Evolutionary conservation across 257 asterid species (phyloP).

Genomic region (Ocimum tenuiflorum): DNA sequence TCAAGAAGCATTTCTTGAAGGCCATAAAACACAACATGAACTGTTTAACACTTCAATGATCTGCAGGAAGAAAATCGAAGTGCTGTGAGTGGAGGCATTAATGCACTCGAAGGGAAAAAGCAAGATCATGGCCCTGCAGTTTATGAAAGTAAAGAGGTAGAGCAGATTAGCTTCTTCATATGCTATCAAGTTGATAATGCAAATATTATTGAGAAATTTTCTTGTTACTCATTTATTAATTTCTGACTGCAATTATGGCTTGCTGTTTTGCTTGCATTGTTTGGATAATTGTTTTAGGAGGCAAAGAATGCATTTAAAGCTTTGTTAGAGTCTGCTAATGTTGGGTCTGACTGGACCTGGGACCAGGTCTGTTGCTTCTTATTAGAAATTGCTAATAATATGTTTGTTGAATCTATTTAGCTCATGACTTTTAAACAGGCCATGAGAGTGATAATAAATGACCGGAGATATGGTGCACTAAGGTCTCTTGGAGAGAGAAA

Average conservation of each 20-base stretch:
- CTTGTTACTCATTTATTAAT: neutral
- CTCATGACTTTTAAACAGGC: slow-evolving; percentile 44
- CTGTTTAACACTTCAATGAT: slow-evolving; percentile 1
- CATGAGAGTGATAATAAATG: slow-evolving; percentile 81
- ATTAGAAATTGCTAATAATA: slow-evolving; percentile 10
- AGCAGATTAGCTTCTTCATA: slow-evolving; percentile 11
- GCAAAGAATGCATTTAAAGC: slow-evolving; percentile 79
- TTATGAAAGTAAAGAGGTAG: slow-evolving; percentile 83
- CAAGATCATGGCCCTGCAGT: slow-evolving; percentile 46
- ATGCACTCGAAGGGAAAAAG: slow-evolving; percentile 50
- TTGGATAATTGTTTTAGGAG: slow-evolving; percentile 40
- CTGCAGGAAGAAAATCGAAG: slow-evolving; percentile 52
- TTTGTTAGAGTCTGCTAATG: slow-evolving; percentile 67
- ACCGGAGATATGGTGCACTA: slow-evolving; percentile 76
- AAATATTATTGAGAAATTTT: neutral
- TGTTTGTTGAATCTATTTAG: slow-evolving; percentile 15
- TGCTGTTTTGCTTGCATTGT: neutral
- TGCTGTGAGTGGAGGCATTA: slow-evolving; percentile 30
- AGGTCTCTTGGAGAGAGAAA: slow-evolving; percentile 82
- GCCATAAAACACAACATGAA: neutral
- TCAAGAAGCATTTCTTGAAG: neutral
- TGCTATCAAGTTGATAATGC: slow-evolving; percentile 6
- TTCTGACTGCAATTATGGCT: slow-evolving; percentile 2
- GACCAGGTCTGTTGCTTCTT: slow-evolving; percentile 57
- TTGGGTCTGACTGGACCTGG: slow-evolving; percentile 91